A percentile compares a stretch with the other conserved stretches of the same genome.
These are phyloP conservation scores for Lyophyllum decastes DNA, from an alignment of 768 basidiomycete genomes.

Conservation along the genomic window DNA sequence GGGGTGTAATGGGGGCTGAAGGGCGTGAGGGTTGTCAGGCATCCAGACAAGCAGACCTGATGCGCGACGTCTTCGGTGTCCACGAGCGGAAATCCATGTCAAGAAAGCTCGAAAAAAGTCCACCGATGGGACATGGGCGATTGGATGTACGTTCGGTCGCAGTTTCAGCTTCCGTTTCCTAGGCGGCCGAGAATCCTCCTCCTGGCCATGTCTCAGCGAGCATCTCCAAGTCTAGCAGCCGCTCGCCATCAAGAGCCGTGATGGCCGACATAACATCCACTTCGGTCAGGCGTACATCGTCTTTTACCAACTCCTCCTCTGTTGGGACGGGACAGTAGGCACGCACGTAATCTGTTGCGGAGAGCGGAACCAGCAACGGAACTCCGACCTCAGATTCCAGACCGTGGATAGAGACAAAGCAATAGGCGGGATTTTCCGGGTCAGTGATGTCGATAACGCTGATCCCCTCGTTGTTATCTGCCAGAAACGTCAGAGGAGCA, in stretches of 20 bases:
- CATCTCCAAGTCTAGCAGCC: slow-evolving; percentile 19
- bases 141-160: slow-evolving; percentile 1
- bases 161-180: neutral
- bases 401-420: slow-evolving; percentile 18
- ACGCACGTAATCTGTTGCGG: slow-evolving; percentile 19
- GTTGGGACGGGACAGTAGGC: slow-evolving; percentile 14
- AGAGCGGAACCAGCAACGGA: neutral
- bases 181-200: slow-evolving; percentile 1
- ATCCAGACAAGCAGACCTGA: slow-evolving; percentile 28
- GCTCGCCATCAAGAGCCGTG: slow-evolving; percentile 13
- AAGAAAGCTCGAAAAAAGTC: no score
- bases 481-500: slow-evolving; percentile 25
- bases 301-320: neutral
- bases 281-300: slow-evolving; percentile 6
- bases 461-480: slow-evolving; percentile 37
- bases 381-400: neutral
- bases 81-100: slow-evolving; percentile 19
- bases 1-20: no score
- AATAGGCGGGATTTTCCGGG: slow-evolving; percentile 26
- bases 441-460: slow-evolving; percentile 35
- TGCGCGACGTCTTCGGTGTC: slow-evolving; percentile 25
- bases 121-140: slow-evolving; percentile 6
- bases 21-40: no score
- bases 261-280: slow-evolving; percentile 13
- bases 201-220: slow-evolving; percentile 27